Base-by-base conservation (phyloP, 306 rosid genomes). In the Pterocarpus macrocarpus region DNA sequence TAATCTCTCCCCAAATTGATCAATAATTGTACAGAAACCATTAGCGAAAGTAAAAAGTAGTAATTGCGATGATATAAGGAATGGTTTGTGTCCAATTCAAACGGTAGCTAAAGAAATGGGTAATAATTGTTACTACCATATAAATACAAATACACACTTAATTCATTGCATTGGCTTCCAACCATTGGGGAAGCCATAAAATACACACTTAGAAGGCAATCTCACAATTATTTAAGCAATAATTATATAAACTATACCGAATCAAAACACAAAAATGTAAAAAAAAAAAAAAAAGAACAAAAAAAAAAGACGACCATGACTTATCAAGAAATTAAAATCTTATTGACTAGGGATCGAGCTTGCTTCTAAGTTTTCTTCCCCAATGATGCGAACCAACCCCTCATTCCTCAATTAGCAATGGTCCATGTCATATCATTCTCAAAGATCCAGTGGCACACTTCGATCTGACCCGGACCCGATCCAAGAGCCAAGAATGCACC, bases 371-470 rank as follows among this genome's bases (percentile, higher is more conserved):
- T 22, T 22, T 22, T 22, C 28, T 9, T 3, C 35, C 28, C 28
- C 28, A 22, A 22, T 22, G 28, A 1, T 1, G 28, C 28, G 28
- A 22, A 22, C 28, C 28, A 22, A 4, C 12, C 4, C 75, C 1
- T 1, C 28, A 22, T 47, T 44, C 43, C 14, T 77, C 13, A 86
- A 55, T 82, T 64, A 1, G 64, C 82, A 4, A 86, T 53, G 0
- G 87, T 68, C 97, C 98, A 94, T 2, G 90, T 94, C 94, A 92
- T 76, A 63, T 94, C 98, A 49, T 92, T 94, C 77, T 94, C 87
- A 73, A 94, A 94, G 52, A 94, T 94, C 98, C 96, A 92, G 11
- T 94, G 98, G 56, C 97, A 94, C 2, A 94, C 97, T 80, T 94
- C 97, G 12, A 94, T 91, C 63, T 72, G 78, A 22, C 97, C 97